Evolutionary conservation across 1,139 yeast genomes (phyloP), one percentile per base, ranked within the genome.

Genomic region (Debaryomyces sp.): DNA sequence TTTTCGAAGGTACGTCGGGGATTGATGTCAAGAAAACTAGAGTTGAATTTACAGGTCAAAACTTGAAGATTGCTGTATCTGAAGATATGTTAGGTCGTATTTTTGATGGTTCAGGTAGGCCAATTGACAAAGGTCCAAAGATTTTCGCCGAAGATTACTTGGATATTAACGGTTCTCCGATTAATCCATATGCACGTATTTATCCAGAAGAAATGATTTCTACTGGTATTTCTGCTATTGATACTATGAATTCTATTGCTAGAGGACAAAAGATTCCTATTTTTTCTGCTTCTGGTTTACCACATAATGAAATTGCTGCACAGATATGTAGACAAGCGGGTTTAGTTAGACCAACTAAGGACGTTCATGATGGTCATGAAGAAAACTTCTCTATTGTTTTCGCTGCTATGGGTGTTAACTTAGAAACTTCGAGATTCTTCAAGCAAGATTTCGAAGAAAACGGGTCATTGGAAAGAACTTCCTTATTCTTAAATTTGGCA

Each of bases 321-420:
- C 99, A 94, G 75, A 94, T 94, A 71, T 94, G 98, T 82, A 91
- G 99, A 78, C 99, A 94, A 77, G 99, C 99, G 42, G 97, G 98
- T 62, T 82, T 94, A 67, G 99, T 95, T 50, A 88, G 99, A 76
- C 99, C 99, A 64, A 94, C 99, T 44, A 94, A 94, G 77, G 99
- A 94, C 71, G 99, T 94, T 51, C 99, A 94, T 69, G 99, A 94
- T 73, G 99, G 99, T 64, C 99, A 94, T 71, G 99, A 94, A 75
- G 99, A 94, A 62, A 94, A 94, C 74, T 94, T 94, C 88, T 89
- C 97, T 50, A 95, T 94, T 75, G 99, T 94, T 44, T 94, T 94
- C 67, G 99, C 98, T 44, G 99, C 99, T 48, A 76, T 76, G 78
- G 81, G 81, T 59, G 80, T 80, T 48, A 77, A 77, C 52, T 67